These are phyloP conservation scores for Tylopilus felleus DNA, from an alignment of 768 basidiomycete genomes.

Conservation along the genomic window DNA sequence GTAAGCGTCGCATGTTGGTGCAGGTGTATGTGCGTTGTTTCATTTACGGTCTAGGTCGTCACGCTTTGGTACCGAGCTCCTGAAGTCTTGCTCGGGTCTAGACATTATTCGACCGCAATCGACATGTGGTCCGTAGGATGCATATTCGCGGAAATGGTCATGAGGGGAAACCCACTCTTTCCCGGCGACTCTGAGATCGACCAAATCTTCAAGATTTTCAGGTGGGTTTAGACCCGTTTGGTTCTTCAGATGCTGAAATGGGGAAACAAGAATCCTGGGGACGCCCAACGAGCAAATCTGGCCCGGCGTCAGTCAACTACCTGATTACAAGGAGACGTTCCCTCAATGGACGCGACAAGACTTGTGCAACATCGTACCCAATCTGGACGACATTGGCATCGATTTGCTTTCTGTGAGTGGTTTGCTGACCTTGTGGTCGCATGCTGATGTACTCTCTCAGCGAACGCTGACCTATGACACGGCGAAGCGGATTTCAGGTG, in stretches of 20 bases:
- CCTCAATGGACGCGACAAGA: slow-evolving; percentile 90
- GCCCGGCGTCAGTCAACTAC: slow-evolving; percentile 85
- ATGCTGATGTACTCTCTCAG: slow-evolving; percentile 30
- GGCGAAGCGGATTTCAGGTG: slow-evolving; percentile 88
- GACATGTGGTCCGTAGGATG: slow-evolving; percentile 99
- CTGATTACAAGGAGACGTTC: slow-evolving; percentile 96
- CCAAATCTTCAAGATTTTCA: slow-evolving; percentile 99
- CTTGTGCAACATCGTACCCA: slow-evolving; percentile 59
- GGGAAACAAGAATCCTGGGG: slow-evolving; percentile 70
- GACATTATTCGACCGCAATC: slow-evolving; percentile 95
- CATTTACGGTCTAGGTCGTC: slow-evolving; percentile 66
- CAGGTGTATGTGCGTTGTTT: not conserved
- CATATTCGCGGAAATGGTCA: slow-evolving; percentile 98
- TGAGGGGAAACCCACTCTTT: slow-evolving; percentile 87
- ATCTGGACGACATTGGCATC: slow-evolving; percentile 72
- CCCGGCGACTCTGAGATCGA: slow-evolving; percentile 99
- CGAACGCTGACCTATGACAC: slow-evolving; percentile 82
- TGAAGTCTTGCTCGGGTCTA: slow-evolving; percentile 91
- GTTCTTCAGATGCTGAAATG: slow-evolving; percentile 2
- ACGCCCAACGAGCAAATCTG: slow-evolving; percentile 89
- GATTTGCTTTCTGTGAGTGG: slow-evolving; percentile 68
- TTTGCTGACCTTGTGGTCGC: not conserved
- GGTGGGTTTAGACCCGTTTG: slow-evolving; percentile 42
- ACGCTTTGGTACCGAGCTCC: slow-evolving; percentile 99
- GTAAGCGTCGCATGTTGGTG: slow-evolving; percentile 41